These are phyloP conservation scores for Colletotrichum salicis DNA, from an alignment of 2,329 filamentous ascomycete species.

Conservation along the genomic window DNA sequence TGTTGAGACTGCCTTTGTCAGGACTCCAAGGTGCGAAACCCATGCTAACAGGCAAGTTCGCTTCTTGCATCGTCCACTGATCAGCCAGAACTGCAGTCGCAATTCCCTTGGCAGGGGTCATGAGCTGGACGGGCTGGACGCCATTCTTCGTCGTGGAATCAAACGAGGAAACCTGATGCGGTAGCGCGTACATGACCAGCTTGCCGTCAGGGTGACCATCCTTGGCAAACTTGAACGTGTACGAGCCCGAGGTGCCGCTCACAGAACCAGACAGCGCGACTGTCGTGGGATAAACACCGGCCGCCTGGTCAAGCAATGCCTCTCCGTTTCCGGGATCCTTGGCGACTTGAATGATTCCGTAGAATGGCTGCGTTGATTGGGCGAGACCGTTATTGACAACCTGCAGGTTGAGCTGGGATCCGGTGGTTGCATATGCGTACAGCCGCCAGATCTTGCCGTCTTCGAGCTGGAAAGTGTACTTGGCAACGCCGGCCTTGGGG, in stretches of 20 bases:
- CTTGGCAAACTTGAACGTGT: slow-evolving; percentile 79
- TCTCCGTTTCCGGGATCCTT: slow-evolving; percentile 78
- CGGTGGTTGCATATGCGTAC: slow-evolving; percentile 74
- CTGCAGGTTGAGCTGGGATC: slow-evolving; percentile 72
- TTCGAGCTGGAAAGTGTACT: slow-evolving; percentile 79
- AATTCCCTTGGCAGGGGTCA: slow-evolving; percentile 86
- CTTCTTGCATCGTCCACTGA: slow-evolving; percentile 82
- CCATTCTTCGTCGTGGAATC: slow-evolving; percentile 64
- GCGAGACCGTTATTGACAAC: slow-evolving; percentile 74
- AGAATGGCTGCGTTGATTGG: slow-evolving; percentile 74
- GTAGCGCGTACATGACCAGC: slow-evolving; percentile 87
- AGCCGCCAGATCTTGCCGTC: slow-evolving; percentile 82
- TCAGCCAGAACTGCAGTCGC: slow-evolving; percentile 78
- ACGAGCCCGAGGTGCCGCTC: slow-evolving; percentile 70
- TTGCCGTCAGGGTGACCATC: slow-evolving; percentile 68
- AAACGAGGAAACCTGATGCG: slow-evolving; percentile 86
- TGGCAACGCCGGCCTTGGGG: slow-evolving; percentile 73
- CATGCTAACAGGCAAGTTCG: slow-evolving; percentile 76
- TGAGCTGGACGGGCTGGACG: slow-evolving; percentile 68
- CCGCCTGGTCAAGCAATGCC: slow-evolving; percentile 76
- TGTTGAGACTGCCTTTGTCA: slow-evolving; percentile 54
- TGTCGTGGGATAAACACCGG: slow-evolving; percentile 77
- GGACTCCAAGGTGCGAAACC: slow-evolving; percentile 83
- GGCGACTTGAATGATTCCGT: slow-evolving; percentile 83
- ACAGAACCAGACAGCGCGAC: slow-evolving; percentile 73